Conservation (phyloP, 306 rosid genomes). For the Bauhinia variegata region DNA sequence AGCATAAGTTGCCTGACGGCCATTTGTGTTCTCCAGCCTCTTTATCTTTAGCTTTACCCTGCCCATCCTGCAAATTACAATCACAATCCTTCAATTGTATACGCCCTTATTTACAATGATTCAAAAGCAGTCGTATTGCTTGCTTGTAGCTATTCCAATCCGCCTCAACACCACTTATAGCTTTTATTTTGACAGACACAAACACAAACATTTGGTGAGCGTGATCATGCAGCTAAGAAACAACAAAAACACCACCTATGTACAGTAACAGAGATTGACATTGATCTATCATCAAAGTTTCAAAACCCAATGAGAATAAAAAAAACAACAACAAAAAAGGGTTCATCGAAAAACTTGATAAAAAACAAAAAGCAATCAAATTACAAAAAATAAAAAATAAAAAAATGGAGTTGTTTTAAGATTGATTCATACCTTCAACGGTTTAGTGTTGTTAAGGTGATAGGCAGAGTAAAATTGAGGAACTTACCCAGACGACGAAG, state of each 20-base stretch:
- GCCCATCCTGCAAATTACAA: constrained; percentile 71
- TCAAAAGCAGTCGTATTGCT: constrained; percentile 3
- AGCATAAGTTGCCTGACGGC: constrained; percentile 82
- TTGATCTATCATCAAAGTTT: not conserved
- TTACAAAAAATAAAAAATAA: no score
- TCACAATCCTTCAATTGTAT: constrained; percentile 12
- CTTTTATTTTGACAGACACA: constrained; percentile 3
- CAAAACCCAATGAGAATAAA: not conserved
- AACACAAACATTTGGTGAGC: not conserved
- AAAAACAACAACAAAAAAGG: constrained; percentile 7
- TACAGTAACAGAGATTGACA: not conserved
- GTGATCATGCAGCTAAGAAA: constrained; percentile 1
- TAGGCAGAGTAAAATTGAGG: not conserved
- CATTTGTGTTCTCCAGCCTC: constrained; percentile 79
- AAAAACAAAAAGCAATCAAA: not conserved
- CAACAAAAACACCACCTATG: not conserved
- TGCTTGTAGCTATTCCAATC: constrained; percentile 2
- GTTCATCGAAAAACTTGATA: constrained; percentile 4
- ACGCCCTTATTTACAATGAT: constrained; percentile 12
- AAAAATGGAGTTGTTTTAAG: no score
- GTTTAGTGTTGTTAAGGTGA: constrained; percentile 12
- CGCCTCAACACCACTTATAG: constrained; percentile 1
- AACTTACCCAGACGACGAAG: constrained; percentile 44
- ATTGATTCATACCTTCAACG: constrained; percentile 25
- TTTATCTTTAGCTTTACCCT: constrained; percentile 87